Percentiles rank a stretch among this genome's conserved stretches.
Conservation (phyloP, 208 protist genomes). For the Naegleria gruberi region DNA sequence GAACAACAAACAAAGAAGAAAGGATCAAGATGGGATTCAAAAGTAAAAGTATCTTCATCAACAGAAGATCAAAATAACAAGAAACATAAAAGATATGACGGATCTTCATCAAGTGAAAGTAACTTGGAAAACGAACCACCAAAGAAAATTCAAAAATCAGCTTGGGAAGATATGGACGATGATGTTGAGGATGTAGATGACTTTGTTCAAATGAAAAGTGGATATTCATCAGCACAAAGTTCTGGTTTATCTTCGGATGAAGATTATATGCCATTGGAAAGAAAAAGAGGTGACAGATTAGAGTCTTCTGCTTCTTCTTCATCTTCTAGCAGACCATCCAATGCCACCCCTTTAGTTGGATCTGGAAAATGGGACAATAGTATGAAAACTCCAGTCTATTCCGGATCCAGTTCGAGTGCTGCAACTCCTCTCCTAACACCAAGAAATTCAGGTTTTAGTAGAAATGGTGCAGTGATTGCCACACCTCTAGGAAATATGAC, state of each 20-base stretch:
- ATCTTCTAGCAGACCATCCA: not conserved
- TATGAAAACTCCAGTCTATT: not conserved
- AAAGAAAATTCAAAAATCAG: not conserved
- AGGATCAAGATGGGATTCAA: not conserved
- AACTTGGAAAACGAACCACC: not conserved
- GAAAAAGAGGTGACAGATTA: not conserved
- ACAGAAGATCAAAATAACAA: not conserved
- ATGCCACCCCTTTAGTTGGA: not conserved
- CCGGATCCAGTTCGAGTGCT: not conserved
- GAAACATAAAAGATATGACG: not conserved
- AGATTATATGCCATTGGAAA: not conserved
- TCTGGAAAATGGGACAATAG: not conserved
- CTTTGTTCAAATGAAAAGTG: not conserved
- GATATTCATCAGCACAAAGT: not conserved
- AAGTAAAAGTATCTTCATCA: not conserved
- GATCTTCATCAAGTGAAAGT: not conserved
- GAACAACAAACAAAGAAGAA: not conserved
- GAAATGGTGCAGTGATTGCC: not conserved
- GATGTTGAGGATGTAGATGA: not conserved
- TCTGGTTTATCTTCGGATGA: not conserved
- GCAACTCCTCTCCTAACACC: conserved; percentile 21
- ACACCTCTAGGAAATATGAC: conserved; percentile 42
- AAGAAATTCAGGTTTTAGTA: conserved; percentile 18
- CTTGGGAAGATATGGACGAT: not conserved
- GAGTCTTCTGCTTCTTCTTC: not conserved